These are phyloP conservation scores for Hyphodiscus sp. DNA, from an alignment of 2,329 filamentous ascomycete species.

Conservation along the genomic window DNA sequence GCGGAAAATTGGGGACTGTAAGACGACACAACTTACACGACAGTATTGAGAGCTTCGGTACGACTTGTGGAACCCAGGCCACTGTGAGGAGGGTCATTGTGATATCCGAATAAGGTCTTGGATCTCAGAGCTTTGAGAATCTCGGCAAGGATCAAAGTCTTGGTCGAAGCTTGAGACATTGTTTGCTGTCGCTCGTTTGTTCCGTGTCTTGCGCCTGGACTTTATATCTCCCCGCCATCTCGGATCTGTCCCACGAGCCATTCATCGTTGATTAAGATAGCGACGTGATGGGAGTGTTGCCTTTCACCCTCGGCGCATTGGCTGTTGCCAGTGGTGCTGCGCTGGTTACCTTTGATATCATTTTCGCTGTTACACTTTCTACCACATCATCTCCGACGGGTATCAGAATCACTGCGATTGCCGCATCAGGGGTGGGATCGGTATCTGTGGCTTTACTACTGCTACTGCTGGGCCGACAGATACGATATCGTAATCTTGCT, in stretches of 20 bases:
- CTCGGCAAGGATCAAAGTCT: background rate
- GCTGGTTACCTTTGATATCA: constrained; percentile 26
- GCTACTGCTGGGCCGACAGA: constrained; percentile 22
- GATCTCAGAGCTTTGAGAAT: constrained; percentile 6
- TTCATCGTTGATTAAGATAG: background rate
- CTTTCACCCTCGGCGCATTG: constrained; percentile 23
- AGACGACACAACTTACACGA: constrained; percentile 13
- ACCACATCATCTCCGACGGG: constrained; percentile 7
- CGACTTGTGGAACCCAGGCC: constrained; percentile 12
- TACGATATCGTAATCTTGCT: constrained; percentile 23
- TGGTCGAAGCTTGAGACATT: constrained; percentile 13
- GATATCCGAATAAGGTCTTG: background rate
- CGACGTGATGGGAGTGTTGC: constrained; percentile 20
- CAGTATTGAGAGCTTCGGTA: constrained; percentile 9
- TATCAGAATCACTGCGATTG: constrained; percentile 19
- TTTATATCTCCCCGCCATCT: constrained; percentile 9
- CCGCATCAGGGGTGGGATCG: constrained; percentile 21
- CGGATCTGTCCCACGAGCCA: constrained; percentile 9
- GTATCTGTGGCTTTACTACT: constrained; percentile 19
- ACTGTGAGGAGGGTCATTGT: background rate
- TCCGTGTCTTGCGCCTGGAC: constrained; percentile 2
- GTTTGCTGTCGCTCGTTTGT: constrained; percentile 24
- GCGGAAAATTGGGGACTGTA: constrained; percentile 7
- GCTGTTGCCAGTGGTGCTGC: constrained; percentile 23
- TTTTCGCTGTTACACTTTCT: constrained; percentile 23